phyloP scores from a whole-genome alignment of 1,139 yeast genomes.

The Suhomyces ambrosiae region DNA sequence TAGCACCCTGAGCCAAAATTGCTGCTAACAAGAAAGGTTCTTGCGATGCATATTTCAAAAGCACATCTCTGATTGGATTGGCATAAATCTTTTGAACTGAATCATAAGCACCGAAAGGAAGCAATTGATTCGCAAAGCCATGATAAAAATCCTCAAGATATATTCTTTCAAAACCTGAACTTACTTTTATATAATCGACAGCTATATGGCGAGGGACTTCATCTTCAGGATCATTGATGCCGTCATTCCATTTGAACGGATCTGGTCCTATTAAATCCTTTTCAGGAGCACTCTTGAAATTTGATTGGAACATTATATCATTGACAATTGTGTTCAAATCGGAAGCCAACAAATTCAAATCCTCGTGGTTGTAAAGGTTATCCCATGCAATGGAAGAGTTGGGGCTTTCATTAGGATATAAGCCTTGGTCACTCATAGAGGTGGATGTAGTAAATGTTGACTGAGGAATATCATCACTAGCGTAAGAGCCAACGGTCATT shows the following conservation, averaged over 20 bases:
- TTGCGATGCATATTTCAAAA: conserved; percentile 58
- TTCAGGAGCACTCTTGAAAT: conserved; percentile 18
- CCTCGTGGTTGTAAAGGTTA: conserved; percentile 32
- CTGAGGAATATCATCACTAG: conserved; percentile 1
- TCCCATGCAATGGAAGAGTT: conserved; percentile 11
- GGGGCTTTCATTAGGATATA: conserved; percentile 8
- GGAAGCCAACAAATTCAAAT: conserved; percentile 41
- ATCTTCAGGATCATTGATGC: conserved; percentile 1
- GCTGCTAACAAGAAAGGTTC: conserved; percentile 70
- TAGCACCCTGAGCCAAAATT: conserved; percentile 73
- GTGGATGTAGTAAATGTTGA: not conserved
- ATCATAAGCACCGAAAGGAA: conserved; percentile 62
- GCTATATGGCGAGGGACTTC: conserved; percentile 35
- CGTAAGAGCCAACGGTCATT: conserved; percentile 1
- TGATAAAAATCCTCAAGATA: conserved; percentile 61
- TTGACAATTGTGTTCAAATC: conserved; percentile 47
- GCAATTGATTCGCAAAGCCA: conserved; percentile 59
- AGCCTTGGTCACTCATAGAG: conserved; percentile 2
- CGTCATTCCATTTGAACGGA: not conserved
- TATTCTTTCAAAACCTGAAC: conserved; percentile 42
- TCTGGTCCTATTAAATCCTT: not conserved
- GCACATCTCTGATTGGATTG: conserved; percentile 68
- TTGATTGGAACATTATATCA: conserved; percentile 40
- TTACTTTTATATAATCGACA: conserved; percentile 38
- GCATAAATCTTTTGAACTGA: conserved; percentile 29